Evolutionary conservation across 768 basidiomycete genomes (phyloP).

Genomic region (Amanita pallidorosea): DNA sequence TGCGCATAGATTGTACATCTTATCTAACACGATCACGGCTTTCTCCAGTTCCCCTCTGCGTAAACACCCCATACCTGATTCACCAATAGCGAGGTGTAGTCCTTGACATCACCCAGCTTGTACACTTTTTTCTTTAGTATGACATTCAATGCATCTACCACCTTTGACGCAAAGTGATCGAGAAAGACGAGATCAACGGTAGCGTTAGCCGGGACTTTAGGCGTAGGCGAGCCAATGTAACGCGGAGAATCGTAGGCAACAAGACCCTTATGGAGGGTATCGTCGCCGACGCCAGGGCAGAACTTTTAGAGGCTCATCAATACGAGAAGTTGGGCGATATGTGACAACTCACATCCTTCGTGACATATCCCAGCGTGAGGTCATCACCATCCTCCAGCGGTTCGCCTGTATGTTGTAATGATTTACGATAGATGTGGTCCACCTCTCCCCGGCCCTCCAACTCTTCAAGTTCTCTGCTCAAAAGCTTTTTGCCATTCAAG

Average conservation of each 20-base stretch:
- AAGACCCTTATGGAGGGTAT: constrained; percentile 51
- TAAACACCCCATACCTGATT: constrained; percentile 46
- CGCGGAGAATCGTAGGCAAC: constrained; percentile 43
- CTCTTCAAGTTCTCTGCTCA: too few species aligned
- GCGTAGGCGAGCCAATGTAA: constrained; percentile 48
- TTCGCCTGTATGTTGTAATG: too few species aligned
- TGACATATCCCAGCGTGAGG: constrained; percentile 44
- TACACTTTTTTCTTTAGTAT: constrained; percentile 41
- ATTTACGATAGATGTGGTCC: too few species aligned
- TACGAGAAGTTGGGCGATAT: not conserved
- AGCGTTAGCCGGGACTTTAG: constrained; percentile 35
- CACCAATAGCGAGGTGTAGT: constrained; percentile 42
- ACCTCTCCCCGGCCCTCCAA: too few species aligned
- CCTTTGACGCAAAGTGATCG: constrained; percentile 48
- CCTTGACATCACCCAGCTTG: constrained; percentile 35
- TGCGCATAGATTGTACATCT: too few species aligned
- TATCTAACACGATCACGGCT: not conserved
- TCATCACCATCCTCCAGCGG: too few species aligned
- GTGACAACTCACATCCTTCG: constrained; percentile 40
- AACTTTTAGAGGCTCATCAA: constrained; percentile 22
- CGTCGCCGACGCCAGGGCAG: constrained; percentile 71
- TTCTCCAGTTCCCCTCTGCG: constrained; percentile 30
- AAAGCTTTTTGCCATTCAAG: too few species aligned
- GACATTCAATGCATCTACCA: constrained; percentile 45
- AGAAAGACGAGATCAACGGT: constrained; percentile 69